These are phyloP conservation scores for Ambrosiella beaveri DNA, from an alignment of 2,329 filamentous ascomycete species.

Conservation along the genomic window DNA sequence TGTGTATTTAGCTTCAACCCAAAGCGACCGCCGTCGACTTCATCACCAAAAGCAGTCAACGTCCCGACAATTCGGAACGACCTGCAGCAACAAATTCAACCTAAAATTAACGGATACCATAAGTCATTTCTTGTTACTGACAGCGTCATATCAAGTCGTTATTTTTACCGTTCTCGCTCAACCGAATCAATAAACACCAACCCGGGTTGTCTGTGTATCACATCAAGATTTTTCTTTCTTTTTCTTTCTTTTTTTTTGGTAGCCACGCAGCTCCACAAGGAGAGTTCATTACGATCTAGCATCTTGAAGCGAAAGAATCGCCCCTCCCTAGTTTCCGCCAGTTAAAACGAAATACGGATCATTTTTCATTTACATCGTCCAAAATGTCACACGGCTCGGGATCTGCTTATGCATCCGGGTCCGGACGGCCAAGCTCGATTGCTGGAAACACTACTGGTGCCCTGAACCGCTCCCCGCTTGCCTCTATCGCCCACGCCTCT, in stretches of 20 bases:
- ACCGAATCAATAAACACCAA: too few relatives aligned
- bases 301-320: too few relatives aligned
- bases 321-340: too few relatives aligned
- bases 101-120: neutral
- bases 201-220: too few relatives aligned
- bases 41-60: neutral
- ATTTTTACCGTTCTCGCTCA: too few relatives aligned
- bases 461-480: neutral
- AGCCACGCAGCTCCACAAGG: too few relatives aligned
- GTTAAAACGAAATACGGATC: neutral
- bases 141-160: too few relatives aligned
- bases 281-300: too few relatives aligned
- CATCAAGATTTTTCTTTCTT: too few relatives aligned
- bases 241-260: too few relatives aligned
- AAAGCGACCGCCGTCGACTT: too few relatives aligned
- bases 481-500: neutral
- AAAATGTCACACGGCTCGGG: slow-evolving; percentile 1
- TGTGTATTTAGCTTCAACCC: too few relatives aligned
- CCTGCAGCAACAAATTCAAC: neutral
- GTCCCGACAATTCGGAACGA: neutral
- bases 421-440: neutral
- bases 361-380: neutral
- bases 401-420: neutral
- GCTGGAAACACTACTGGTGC: neutral
- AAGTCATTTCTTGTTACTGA: neutral